Conservation (phyloP, 2,329 filamentous ascomycete genomes). For the Colletotrichum sp. region DNA sequence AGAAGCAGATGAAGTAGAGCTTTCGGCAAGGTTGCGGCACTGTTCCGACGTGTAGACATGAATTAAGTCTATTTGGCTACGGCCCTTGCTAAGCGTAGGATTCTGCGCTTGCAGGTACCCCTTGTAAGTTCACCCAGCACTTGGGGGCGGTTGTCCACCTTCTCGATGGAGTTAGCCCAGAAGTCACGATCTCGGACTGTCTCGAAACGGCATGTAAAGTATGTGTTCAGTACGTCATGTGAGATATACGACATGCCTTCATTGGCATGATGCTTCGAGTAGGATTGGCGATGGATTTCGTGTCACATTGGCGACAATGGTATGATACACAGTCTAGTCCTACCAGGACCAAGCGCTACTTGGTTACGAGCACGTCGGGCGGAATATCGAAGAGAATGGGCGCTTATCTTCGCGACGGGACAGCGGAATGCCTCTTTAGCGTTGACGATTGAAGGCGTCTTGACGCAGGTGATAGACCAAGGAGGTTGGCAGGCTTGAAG, state of each 20-base stretch:
- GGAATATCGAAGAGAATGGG: fast-evolving
- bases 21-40: background rate
- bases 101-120: background rate
- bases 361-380: background rate
- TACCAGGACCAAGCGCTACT: background rate
- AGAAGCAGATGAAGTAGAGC: background rate
- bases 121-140: background rate
- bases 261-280: background rate
- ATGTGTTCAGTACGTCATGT: background rate
- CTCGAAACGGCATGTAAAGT: background rate
- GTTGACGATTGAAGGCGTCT: fast-evolving
- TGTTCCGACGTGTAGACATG: background rate
- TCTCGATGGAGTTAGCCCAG: background rate
- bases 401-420: background rate
- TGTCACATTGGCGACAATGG: background rate
- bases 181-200: background rate
- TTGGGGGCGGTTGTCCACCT: background rate
- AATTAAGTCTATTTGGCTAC: background rate
- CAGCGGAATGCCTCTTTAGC: background rate
- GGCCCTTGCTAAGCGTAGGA: background rate
- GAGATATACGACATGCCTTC: background rate
- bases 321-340: background rate
- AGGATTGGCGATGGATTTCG: background rate
- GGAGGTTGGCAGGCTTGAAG: background rate
- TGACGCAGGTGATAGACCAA: background rate